Base-by-base conservation (phyloP, 257 asterid genomes). In the Nicotiana knightiana region DNA sequence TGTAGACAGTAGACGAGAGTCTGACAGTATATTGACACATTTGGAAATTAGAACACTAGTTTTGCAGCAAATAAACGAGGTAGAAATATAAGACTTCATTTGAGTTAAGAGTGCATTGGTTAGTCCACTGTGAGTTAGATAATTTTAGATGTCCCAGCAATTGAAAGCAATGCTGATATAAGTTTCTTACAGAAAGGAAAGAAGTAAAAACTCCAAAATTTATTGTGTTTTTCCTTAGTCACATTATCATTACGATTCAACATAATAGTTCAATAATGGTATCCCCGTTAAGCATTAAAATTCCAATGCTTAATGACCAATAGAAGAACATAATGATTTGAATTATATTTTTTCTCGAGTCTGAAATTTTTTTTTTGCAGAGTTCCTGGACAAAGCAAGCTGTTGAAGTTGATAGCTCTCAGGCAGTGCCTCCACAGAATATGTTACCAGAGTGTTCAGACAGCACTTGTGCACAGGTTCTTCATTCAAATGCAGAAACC, bases 331-430 rank as follows among this genome's bases (percentile, higher is more conserved):
- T 46, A 75, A 26, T 26, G 39, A 75, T 75, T 51, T 75, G 26
- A 51, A 48, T 75, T 8, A 51, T 53, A 51, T 75, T 26, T 75
- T 26, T 75, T 75, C 6, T 33, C 28, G 80, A 75, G 80, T 75
- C 63, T 75, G 48, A 28, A 75, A 75, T 28, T 75, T 75, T 62
- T 75, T 73, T 86, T 86, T 53, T 82, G 54, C 93, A 93, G 98
- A 92, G 91, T 86, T 92, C 95, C 61, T 93, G 97, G 98, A 91
- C 93, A 57, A 92, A 93, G 83, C 93, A 90, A 83, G 97, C 90
- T 82, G 89, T 85, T 77, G 93, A 90, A 84, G 88, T 86, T 85
- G 93, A 89, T 64, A 86, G 91, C 91, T 86, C 93, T 83, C 89
- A 83, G 89, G 87, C 87, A 85, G 76, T 82, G 66, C 88, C 92